These are phyloP conservation scores for Dichotomocladium elegans DNA, from an alignment of 371 early-diverging fungal genomes.

Conservation along the genomic window DNA sequence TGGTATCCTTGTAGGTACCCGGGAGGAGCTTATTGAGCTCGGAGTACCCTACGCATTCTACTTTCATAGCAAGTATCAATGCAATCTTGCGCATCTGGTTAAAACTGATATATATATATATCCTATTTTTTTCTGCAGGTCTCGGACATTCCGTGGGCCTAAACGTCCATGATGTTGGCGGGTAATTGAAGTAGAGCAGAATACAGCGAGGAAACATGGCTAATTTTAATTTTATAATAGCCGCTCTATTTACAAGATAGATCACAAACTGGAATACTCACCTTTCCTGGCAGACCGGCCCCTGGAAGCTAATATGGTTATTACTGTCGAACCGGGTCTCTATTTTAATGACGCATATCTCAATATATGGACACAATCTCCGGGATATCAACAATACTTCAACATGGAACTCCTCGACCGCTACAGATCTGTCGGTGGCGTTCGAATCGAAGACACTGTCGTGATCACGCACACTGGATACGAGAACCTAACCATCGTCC, in stretches of 20 bases:
- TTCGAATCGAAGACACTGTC: constrained; percentile 89
- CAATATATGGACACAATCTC: constrained; percentile 44
- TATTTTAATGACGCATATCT: constrained; percentile 59
- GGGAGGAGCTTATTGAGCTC: constrained; percentile 59
- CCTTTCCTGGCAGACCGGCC: constrained; percentile 16
- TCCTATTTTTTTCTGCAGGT: constrained; percentile 16
- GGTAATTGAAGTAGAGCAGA: constrained; percentile 51
- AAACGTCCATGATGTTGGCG: constrained; percentile 87
- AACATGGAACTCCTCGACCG: constrained; percentile 59
- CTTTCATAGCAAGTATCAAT: constrained; percentile 79
- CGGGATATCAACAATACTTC: constrained; percentile 56
- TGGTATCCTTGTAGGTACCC: constrained; percentile 63
- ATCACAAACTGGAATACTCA: neutral
- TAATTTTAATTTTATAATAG: neutral
- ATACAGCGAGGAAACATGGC: too few relatives aligned
- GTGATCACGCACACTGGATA: constrained; percentile 67
- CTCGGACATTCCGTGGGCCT: constrained; percentile 66
- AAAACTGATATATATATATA: too few relatives aligned
- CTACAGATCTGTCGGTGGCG: constrained; percentile 80
- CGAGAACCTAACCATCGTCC: constrained; percentile 69
- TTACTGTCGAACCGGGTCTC: constrained; percentile 91
- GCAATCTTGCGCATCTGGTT: too few relatives aligned
- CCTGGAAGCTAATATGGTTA: constrained; percentile 75
- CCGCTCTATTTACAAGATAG: neutral
- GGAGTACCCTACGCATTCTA: constrained; percentile 75